Conservation (phyloP, 2,329 filamentous ascomycete species). For the Nakataea oryzae region DNA sequence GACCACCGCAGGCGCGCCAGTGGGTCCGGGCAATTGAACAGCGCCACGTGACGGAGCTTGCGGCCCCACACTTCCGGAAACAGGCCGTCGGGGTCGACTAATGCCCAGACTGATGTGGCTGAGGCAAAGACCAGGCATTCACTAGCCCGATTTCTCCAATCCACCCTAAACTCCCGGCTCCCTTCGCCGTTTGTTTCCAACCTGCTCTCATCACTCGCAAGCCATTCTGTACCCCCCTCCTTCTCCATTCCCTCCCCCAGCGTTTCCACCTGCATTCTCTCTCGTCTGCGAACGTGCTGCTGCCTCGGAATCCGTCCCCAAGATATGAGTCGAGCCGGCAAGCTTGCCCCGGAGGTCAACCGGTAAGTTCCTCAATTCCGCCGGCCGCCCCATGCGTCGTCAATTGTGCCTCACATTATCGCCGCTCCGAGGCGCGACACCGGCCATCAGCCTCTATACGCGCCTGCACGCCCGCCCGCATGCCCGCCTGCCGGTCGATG, state of each 20-base stretch:
- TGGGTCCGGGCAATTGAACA: background rate
- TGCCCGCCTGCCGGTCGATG: too few relatives aligned
- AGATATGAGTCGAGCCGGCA: slow-evolving; percentile 93
- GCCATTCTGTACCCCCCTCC: background rate
- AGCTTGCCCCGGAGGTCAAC: slow-evolving; percentile 99
- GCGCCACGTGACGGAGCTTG: background rate
- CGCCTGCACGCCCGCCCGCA: background rate
- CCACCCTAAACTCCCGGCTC: background rate
- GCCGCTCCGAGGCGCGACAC: background rate
- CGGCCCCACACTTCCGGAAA: background rate
- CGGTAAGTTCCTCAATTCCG: slow-evolving; percentile 48
- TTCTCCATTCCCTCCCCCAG: slow-evolving; percentile 1
- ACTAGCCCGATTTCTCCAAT: background rate
- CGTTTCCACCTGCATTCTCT: background rate
- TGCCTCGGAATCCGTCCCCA: slow-evolving; percentile 23
- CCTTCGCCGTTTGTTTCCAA: background rate
- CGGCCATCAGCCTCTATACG: background rate
- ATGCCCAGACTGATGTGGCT: background rate
- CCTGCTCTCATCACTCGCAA: background rate
- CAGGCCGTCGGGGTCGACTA: background rate
- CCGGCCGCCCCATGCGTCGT: slow-evolving; percentile 11
- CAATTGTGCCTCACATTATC: slow-evolving; percentile 5
- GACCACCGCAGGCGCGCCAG: background rate
- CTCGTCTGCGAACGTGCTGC: slow-evolving; percentile 1
- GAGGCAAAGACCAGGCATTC: background rate